Base-by-base conservation (phyloP, 169 alveolate species). In the Plasmodium vivax region DNA sequence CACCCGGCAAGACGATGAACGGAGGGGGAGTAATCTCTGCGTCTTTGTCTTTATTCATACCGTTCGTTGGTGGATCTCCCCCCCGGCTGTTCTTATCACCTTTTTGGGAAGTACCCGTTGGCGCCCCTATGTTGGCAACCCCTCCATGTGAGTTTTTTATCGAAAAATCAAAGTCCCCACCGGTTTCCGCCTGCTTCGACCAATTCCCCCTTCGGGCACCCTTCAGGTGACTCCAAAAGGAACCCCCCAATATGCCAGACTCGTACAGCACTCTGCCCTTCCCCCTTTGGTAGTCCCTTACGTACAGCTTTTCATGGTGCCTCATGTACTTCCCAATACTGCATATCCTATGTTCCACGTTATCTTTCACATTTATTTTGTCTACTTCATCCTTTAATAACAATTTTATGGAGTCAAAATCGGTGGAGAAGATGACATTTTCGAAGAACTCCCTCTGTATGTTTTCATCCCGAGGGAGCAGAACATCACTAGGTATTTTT, bases 401-500 rank as follows among this genome's bases (percentile, higher is more conserved):
- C 16, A 36, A 56, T n/a, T 23, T 82, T 23, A 51, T 27, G 32
- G 56, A 82, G 32, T 82, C 56, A 27, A 54, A 47, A 56, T 82
- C 90, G 71, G 32, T 5, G 38, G 90, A 47, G 51, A 82, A 82
- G 51, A 82, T 82, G 30, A 27, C 71, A 82, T 82, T 82, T 51
- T 82, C 79, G 71, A 47, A 82, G 71, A 82, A 82, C 23, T 82
- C 90, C 71, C 23, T 51, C 12, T 54, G 77, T 82, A 82, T 54
- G 71, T 82, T 82, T 34, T 82, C 90, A 82, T 82, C 90, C 38
- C 71, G 90, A 14, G 90, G 90, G 38, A 82, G 51, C 9, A 82
- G 19, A 56, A 47, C 23, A 2, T 51, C 47, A 47, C 41, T 82
- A 79, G 27, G 32, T 34, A 32, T 3, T 16, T 8, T n/a, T 7